Evolutionary conservation across 306 rosid species (phyloP), one percentile per base, ranked within the genome.

Genomic region (Medicago arabica): DNA sequence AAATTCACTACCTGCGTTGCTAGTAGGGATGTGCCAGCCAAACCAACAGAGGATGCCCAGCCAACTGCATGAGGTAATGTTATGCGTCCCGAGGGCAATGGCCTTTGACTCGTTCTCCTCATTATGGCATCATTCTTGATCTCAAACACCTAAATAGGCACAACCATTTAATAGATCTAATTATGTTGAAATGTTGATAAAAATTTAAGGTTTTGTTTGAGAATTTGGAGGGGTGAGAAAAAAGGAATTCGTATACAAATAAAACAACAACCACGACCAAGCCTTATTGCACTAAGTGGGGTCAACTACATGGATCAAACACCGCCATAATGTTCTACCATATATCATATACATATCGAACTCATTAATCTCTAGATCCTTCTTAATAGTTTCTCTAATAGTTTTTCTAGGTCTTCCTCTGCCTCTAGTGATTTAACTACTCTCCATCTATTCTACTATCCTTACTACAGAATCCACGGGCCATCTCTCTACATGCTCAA

Each of bases 31-130:
- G 96, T 90, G 81, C 98, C 98, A 38, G 77, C 89, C 79, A 95
- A 71, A 76, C 97, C 98, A 74, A 85, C 85, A 60, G 88, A 50
- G 50, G 87, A 83, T 75, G 97, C 98, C 93, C 92, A 92, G 62
- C 84, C 67, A 61, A 85, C 74, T 9, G 97, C 98, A 83, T 95
- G 98, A 73, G 92, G 83, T 61, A 34, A 55, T 23, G 97, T 80
- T 72, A 95, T 89, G 82, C 98, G 93, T 19, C 96, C 97, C 4
- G 98, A 90, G 67, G 98, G 98, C 47, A 95, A 86, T 18, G 98
- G 97, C 86, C 98, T 89, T 60, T 55, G 75, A 75, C 41, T 77
- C 1, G 97, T 95, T 84, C 98, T 90, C 82, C 85, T 95, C 98
- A 92, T 95, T 86, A 86, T 88, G 57, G 92, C 97, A 85, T 92